phyloP scores from a whole-genome alignment of 2,329 filamentous ascomycete species.

The Colletotrichum sp. region DNA sequence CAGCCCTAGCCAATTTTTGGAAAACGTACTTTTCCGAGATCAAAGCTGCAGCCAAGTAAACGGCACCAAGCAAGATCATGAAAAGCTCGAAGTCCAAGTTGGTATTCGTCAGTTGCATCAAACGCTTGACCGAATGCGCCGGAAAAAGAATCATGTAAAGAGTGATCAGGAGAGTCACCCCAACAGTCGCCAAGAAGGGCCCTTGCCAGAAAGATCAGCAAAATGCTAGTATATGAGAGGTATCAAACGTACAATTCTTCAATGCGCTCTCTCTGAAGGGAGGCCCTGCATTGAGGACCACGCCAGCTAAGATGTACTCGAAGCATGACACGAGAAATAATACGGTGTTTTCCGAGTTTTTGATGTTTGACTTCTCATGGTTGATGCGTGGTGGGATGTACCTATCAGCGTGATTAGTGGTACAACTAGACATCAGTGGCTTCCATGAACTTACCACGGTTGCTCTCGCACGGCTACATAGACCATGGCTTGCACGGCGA shows the following conservation, averaged over 20 bases:
- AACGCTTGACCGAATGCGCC: slow-evolving; percentile 66
- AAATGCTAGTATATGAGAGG: slow-evolving; percentile 7
- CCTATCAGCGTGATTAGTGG: slow-evolving; percentile 43
- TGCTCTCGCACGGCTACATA: slow-evolving; percentile 80
- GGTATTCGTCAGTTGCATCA: slow-evolving; percentile 89
- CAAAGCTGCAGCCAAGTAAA: slow-evolving; percentile 74
- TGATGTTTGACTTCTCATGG: slow-evolving; percentile 80
- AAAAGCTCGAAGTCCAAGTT: slow-evolving; percentile 74
- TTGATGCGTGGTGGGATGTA: slow-evolving; percentile 82
- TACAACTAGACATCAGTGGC: neutral
- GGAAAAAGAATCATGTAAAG: slow-evolving; percentile 84
- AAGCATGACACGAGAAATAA: slow-evolving; percentile 92
- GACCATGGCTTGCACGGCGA: slow-evolving; percentile 76
- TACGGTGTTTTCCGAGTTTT: slow-evolving; percentile 92
- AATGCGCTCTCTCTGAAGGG: slow-evolving; percentile 85
- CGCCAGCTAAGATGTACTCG: slow-evolving; percentile 90
- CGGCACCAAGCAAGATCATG: slow-evolving; percentile 71
- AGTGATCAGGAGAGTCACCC: slow-evolving; percentile 69
- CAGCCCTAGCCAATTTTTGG: slow-evolving; percentile 66
- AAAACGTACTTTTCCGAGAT: slow-evolving; percentile 75
- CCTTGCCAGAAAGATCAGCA: slow-evolving; percentile 50
- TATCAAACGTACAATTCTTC: slow-evolving; percentile 72
- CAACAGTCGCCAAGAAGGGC: slow-evolving; percentile 83
- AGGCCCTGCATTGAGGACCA: slow-evolving; percentile 88
- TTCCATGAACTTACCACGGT: slow-evolving; percentile 65